Base-by-base conservation (phyloP, 1,139 yeast genomes). In the Wickerhamiella pararugosa region DNA sequence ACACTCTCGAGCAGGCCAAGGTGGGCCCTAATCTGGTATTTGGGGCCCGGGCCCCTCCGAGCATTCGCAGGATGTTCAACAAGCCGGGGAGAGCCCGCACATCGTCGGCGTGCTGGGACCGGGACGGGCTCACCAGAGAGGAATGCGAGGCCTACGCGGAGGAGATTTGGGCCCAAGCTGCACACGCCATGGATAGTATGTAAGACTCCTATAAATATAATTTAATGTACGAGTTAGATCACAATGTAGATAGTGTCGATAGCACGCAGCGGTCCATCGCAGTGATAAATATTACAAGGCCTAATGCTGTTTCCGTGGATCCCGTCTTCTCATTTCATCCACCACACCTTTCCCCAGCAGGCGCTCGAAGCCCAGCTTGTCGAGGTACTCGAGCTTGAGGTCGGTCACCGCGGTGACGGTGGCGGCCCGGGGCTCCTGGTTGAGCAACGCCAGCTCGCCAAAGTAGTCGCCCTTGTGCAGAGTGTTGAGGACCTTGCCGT, bases 351-450 rank as follows among this genome's bases (percentile, higher is more conserved):
- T 94, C 2, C 98, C 98, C 51, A 90, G 71, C 52, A 90, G 70
- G 62, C 97, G 75, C 62, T 86, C 90, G 68, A 90, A 90, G 0
- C 96, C 98, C 46, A 81, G 73, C 65, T 87, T 86, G 48, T 86
- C 94, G 53, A 90, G 70, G 3, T 92, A 80, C 27, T 94, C 97
- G 39, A 87, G 94, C 54, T 82, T 81, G 27, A 90, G 78, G 41
- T 71, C 70, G 44, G 80, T 74, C 30, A 71, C 64, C 2, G 96
- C 95, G 44, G 72, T 75, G 34, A 90, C 92, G 4, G 96, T 81
- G 30, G 98, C 98, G 60, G 84, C 93, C 63, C 98, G 76, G 48
- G 97, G 97, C 48, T 79, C 68, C 56, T 90, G 95, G 54, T 87
- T 82, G 53, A 90, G 69, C 52, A 90, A 69, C 2, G 98, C 97